Percentiles rank a stretch among this genome's conserved stretches.
Evolutionary conservation across 805 yeast species (phyloP).

Genomic region (Debaryomyces maramus): DNA sequence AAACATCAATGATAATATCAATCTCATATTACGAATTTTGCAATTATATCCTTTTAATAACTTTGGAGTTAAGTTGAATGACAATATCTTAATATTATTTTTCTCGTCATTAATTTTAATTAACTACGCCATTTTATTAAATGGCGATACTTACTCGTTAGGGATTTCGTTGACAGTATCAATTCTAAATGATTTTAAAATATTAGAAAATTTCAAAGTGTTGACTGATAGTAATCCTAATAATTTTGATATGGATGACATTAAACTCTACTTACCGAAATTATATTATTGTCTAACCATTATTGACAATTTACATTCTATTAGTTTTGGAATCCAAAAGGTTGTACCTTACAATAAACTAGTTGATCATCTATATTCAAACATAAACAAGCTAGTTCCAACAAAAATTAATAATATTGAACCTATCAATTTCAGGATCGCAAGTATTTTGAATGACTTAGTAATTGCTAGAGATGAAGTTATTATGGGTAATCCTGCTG

Average conservation of each 20-base stretch:
- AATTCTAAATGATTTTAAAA: constrained; percentile 58
- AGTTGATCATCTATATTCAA: constrained; percentile 9
- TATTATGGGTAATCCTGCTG: constrained; percentile 10
- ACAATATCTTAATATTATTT: constrained; percentile 26
- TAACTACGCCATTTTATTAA: constrained; percentile 57
- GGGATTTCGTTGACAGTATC: constrained; percentile 54
- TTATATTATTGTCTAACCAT: constrained; percentile 48
- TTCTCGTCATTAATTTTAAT: constrained; percentile 35
- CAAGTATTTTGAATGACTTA: constrained; percentile 13
- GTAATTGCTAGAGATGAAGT: constrained; percentile 14
- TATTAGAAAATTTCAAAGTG: constrained; percentile 46
- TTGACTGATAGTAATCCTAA: constrained; percentile 30
- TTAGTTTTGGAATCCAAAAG: constrained; percentile 35
- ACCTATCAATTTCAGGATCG: constrained; percentile 14
- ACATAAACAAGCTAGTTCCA: constrained; percentile 19
- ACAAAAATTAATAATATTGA: constrained; percentile 6
- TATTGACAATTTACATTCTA: constrained; percentile 32
- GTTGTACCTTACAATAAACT: constrained; percentile 8
- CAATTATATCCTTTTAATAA: constrained; percentile 36
- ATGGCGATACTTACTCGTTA: constrained; percentile 60
- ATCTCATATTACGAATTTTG: constrained; percentile 34
- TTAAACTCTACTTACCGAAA: constrained; percentile 37
- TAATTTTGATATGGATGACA: constrained; percentile 20
- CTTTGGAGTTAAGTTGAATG: constrained; percentile 21
- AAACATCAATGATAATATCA: constrained; percentile 33